Evolutionary conservation across 169 alveolate genomes (phyloP).

Genomic region (Toxoplasma gondii): DNA sequence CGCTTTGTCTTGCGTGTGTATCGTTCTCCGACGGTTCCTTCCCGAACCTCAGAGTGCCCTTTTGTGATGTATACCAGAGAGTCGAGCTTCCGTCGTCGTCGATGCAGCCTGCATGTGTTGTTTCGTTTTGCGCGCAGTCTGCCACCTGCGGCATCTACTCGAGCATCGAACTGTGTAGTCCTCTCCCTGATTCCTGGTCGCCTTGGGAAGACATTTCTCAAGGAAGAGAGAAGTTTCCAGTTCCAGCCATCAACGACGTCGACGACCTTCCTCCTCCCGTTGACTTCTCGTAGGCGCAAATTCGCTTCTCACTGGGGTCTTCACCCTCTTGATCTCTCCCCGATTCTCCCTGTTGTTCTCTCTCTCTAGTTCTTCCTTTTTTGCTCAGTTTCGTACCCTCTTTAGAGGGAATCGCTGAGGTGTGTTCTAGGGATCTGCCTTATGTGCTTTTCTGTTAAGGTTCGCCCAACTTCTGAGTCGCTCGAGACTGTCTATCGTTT

Average conservation of each 20-base stretch:
- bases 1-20: too few relatives aligned
- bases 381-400: neutral
- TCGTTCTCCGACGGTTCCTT: too few relatives aligned
- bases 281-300: slow-evolving; percentile 76
- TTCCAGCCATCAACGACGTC: slow-evolving; percentile 79
- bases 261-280: slow-evolving; percentile 79
- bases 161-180: slow-evolving; percentile 75
- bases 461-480: too few relatives aligned
- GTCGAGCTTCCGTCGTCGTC: too few relatives aligned
- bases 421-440: too few relatives aligned
- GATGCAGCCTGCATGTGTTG: too few relatives aligned
- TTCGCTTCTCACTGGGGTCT: neutral
- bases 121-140: slow-evolving; percentile 39
- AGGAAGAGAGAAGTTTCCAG: slow-evolving; percentile 78
- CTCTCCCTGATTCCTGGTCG: slow-evolving; percentile 76
- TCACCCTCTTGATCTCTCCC: neutral
- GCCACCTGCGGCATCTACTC: slow-evolving; percentile 78
- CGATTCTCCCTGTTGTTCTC: neutral
- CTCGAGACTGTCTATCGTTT: too few relatives aligned
- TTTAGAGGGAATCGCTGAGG: too few relatives aligned
- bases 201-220: slow-evolving; percentile 83
- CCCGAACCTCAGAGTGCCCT: too few relatives aligned
- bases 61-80: too few relatives aligned
- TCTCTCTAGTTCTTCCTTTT: neutral
- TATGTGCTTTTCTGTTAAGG: too few relatives aligned